A percentile compares a stretch with the other conserved stretches of the same genome.
These are phyloP conservation scores for Tremella mesenterica DNA, from an alignment of 768 basidiomycete species.

Conservation along the genomic window DNA sequence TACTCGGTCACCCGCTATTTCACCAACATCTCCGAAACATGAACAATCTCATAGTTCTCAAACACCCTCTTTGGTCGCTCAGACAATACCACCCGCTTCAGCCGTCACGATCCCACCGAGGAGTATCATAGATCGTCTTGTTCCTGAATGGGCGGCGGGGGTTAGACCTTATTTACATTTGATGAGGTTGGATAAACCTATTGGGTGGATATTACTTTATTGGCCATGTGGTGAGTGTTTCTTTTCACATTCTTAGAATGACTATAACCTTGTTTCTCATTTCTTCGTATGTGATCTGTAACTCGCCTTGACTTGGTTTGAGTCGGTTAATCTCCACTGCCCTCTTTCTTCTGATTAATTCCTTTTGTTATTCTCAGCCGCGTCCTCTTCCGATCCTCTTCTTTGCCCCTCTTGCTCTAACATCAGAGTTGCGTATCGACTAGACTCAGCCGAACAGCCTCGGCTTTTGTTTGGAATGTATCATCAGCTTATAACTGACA, in stretches of 20 bases:
- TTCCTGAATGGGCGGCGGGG: slow-evolving; percentile 28
- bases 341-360: no score
- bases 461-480: not conserved
- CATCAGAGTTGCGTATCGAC: not conserved
- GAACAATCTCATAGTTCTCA: no score
- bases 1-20: no score
- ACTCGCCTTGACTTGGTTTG: no score
- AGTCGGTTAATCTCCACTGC: not conserved
- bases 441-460: not conserved
- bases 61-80: no score
- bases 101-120: not conserved
- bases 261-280: no score
- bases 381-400: no score
- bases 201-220: slow-evolving; percentile 80
- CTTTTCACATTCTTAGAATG: not conserved
- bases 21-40: no score
- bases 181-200: slow-evolving; percentile 89
- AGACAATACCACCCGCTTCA: not conserved
- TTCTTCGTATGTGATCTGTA: no score
- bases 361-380: no score
- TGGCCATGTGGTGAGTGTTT: slow-evolving; percentile 78
- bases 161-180: slow-evolving; percentile 69
- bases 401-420: not conserved
- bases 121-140: slow-evolving; percentile 17
- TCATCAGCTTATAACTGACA: not conserved